These are phyloP conservation scores for Amaranthus palmeri DNA, from an alignment of 148 eudicot species.

Conservation along the genomic window DNA sequence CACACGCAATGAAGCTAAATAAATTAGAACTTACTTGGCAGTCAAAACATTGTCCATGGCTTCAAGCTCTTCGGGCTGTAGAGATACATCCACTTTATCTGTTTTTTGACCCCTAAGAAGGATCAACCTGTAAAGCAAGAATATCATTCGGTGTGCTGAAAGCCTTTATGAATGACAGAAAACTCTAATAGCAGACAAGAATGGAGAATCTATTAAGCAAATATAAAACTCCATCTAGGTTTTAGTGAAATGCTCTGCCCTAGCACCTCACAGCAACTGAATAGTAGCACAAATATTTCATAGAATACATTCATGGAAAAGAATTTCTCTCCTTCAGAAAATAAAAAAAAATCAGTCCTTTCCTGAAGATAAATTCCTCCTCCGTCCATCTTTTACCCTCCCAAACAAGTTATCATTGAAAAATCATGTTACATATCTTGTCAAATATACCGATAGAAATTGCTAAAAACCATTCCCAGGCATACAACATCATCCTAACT, in stretches of 20 bases:
- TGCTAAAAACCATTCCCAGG: neutral
- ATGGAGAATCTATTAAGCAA: no score
- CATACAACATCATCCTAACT: neutral
- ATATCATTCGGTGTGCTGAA: neutral
- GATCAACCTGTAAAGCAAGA: conserved; percentile 55
- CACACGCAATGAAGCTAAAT: neutral
- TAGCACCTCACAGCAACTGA: no score
- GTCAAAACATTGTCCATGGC: conserved; percentile 78
- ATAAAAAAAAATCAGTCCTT: neutral
- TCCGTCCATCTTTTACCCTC: no score
- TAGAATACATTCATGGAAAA: neutral
- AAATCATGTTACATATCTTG: neutral
- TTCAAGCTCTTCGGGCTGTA: conserved; percentile 84
- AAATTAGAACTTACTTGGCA: conserved; percentile 51
- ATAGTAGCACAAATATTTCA: neutral
- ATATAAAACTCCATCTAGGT: neutral
- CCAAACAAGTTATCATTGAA: no score
- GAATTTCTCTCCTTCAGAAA: neutral
- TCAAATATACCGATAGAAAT: neutral
- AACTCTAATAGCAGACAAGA: no score
- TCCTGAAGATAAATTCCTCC: no score
- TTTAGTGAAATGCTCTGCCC: neutral
- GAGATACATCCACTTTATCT: conserved; percentile 81
- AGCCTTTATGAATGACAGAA: no score
- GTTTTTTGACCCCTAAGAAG: conserved; percentile 85